Evolutionary conservation across 225 moss, liverwort and hornwort genomes (phyloP), one percentile per base, ranked within the genome.

Genomic region (Lunularia cruciata): DNA sequence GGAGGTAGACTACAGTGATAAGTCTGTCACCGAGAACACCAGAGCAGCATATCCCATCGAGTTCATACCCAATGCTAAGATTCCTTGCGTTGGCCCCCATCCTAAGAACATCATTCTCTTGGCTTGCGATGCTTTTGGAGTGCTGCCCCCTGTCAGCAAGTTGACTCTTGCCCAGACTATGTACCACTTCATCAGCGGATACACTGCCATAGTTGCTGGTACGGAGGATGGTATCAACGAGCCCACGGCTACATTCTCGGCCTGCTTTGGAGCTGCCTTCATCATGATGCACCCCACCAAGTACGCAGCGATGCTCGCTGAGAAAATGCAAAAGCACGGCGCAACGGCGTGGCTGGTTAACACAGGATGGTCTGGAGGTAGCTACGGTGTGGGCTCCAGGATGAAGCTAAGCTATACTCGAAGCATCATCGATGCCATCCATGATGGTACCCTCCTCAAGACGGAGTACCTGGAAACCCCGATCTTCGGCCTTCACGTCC

Each of bases 101-200:
- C 96, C 96, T 8, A 92, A 87, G 76, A 96, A 96, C 66, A 27
- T 96, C 36, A 96, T 96, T 72, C 77, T 96, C 68, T 76, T 96
- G 16, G 86, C 96, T 27, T 96, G 96, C 37, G 96, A 96, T 79
- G 96, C 96, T 5, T 96, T 96, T 68, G 96, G 96, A 9, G 96
- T 96, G 9, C 59, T 96, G 57, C 96, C 96, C 31, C 96, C 96
- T 32, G 92, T 96, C 72, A 96, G 96, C 96, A 92, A 86, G 75
- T 58, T 96, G 79, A 90, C 90, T 2, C 78, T 90, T 57, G 67
- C 96, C 31, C 96, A 96, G 58, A 96, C 96, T 51, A 96, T 96
- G 96, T 96, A 96, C 64, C 96, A 96, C 83, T 96, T 96, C 81
- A 92, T 96, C 89, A 96, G 92, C 23, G 96, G 95, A 15, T 96